Percentiles rank a stretch among this genome's conserved stretches.
Conservation (phyloP, 306 rosid species). For the Trifolium fragiferum region DNA sequence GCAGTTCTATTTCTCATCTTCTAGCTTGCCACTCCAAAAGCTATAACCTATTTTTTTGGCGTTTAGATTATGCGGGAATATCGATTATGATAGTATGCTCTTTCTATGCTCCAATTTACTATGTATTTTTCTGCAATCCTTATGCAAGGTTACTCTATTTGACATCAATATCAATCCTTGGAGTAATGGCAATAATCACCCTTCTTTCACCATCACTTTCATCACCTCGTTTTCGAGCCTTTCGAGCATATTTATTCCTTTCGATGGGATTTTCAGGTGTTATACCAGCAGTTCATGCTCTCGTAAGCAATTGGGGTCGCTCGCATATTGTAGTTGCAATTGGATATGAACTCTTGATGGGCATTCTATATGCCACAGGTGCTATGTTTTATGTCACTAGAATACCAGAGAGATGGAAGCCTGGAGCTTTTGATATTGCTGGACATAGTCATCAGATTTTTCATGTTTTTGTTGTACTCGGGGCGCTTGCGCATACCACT, state of each 20-base stretch:
- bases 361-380: conserved; percentile 70
- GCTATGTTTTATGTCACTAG: conserved; percentile 72
- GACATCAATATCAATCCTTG: conserved; percentile 69
- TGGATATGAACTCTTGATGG: conserved; percentile 78
- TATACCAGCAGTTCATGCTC: conserved; percentile 74
- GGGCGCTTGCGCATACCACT: conserved; percentile 72
- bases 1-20: conserved; percentile 86
- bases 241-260: conserved; percentile 73
- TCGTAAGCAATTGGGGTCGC: conserved; percentile 63
- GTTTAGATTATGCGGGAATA: conserved; percentile 90
- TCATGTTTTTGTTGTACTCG: conserved; percentile 82
- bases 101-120: conserved; percentile 89
- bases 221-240: conserved; percentile 59
- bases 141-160: conserved; percentile 59
- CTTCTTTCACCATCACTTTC: conserved; percentile 77
- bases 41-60: conserved; percentile 83
- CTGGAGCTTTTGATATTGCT: conserved; percentile 86
- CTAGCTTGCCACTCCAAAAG: conserved; percentile 83
- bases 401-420: conserved; percentile 87
- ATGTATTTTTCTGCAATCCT: conserved; percentile 72
- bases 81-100: conserved; percentile 84
- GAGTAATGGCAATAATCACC: conserved; percentile 59
- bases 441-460: conserved; percentile 98
- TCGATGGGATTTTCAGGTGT: conserved; percentile 93
- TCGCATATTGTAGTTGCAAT: conserved; percentile 55